These are phyloP conservation scores for Polyplosphaeria fusca DNA, from an alignment of 495 filamentous ascomycete species.

Conservation along the genomic window DNA sequence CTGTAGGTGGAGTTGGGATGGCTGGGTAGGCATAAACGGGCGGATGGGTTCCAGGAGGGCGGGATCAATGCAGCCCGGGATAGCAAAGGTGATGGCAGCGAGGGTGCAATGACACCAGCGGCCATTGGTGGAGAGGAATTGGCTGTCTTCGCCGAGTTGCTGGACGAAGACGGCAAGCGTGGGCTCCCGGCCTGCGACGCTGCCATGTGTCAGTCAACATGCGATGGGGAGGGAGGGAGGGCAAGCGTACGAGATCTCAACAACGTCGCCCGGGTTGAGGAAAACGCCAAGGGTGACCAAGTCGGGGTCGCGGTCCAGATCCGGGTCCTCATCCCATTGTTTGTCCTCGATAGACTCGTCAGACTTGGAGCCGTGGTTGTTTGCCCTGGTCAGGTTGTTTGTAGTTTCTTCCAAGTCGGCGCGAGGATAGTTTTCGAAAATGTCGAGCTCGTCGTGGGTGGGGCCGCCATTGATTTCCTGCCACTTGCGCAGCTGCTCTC, in stretches of 20 bases:
- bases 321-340: conserved; percentile 4
- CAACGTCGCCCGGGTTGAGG: conserved; percentile 68
- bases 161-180: conserved; percentile 68
- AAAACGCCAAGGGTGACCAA: conserved; percentile 26
- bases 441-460: conserved; percentile 23
- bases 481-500: conserved; percentile 40
- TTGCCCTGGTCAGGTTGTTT: conserved; percentile 32
- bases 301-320: conserved; percentile 12
- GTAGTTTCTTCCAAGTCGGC: conserved; percentile 4
- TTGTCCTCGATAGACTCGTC: conserved; percentile 16
- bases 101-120: conserved; percentile 62
- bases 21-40: conserved; percentile 57
- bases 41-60: conserved; percentile 58
- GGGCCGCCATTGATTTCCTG: conserved; percentile 36
- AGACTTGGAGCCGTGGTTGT: conserved; percentile 2
- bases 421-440: conserved; percentile 15
- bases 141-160: conserved; percentile 56
- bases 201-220: background rate
- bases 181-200: conserved; percentile 44
- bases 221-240: background rate
- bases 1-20: conserved; percentile 41
- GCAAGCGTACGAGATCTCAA: conserved; percentile 56
- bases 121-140: conserved; percentile 71
- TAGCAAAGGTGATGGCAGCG: conserved; percentile 54
- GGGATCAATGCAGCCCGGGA: conserved; percentile 60